A percentile compares a stretch with the other conserved stretches of the same genome.
phyloP scores from a whole-genome alignment of 495 filamentous ascomycete genomes.

The Penicillium cataractarum region DNA sequence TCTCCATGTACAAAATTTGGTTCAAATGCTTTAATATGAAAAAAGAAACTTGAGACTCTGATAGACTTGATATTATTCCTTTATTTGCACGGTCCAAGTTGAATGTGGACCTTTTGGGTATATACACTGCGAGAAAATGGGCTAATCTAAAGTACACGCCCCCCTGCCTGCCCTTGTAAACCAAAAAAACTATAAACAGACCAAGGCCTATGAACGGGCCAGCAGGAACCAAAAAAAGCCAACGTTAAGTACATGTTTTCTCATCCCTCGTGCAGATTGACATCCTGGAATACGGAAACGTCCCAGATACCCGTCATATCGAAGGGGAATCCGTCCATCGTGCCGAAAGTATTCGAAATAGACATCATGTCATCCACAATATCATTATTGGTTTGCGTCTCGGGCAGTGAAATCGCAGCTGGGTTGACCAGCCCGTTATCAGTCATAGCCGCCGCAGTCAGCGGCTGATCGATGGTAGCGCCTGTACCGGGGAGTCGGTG shows the following conservation, averaged over 20 bases:
- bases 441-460: conserved; percentile 16
- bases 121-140: conserved; percentile 22
- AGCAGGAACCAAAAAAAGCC: background rate
- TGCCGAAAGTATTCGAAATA: conserved; percentile 52
- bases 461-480: conserved; percentile 25
- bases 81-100: conserved; percentile 9
- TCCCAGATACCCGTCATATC: conserved; percentile 58
- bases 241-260: background rate
- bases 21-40: conserved; percentile 35
- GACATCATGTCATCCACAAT: conserved; percentile 58
- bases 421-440: conserved; percentile 47
- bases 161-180: background rate
- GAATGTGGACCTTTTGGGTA: conserved; percentile 25
- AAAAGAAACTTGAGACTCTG: conserved; percentile 26
- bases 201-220: background rate
- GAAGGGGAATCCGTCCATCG: conserved; percentile 55
- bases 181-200: background rate
- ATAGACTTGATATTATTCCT: conserved; percentile 16
- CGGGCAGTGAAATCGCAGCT: conserved; percentile 48
- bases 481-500: conserved; percentile 42
- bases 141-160: conserved; percentile 13
- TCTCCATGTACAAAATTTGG: conserved; percentile 45
- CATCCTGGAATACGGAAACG: conserved; percentile 52
- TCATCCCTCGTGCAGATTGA: conserved; percentile 38
- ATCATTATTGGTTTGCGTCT: conserved; percentile 54